phyloP scores from a whole-genome alignment of 257 asterid species.

The Nicotiana undulata region DNA sequence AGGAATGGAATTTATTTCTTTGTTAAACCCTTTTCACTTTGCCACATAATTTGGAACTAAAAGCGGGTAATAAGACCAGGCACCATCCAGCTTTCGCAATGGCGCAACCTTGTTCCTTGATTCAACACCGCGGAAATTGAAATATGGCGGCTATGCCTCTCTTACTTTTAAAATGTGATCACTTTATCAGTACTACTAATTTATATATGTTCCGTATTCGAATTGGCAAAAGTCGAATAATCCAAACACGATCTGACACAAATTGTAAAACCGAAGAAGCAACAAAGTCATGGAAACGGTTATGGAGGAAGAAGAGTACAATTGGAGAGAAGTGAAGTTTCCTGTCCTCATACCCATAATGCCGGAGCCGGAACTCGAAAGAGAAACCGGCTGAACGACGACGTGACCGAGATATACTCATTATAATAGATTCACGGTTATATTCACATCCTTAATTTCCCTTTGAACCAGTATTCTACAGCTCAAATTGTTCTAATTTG shows the following conservation, averaged over 20 bases:
- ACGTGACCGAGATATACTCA: slow-evolving; percentile 73
- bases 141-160: too few relatives aligned
- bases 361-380: slow-evolving; percentile 57
- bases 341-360: slow-evolving; percentile 54
- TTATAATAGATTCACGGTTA: slow-evolving; percentile 87
- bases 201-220: background rate
- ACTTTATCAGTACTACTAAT: too few relatives aligned
- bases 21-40: too few relatives aligned
- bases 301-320: slow-evolving; percentile 76
- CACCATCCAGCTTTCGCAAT: too few relatives aligned
- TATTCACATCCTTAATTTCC: background rate
- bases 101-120: too few relatives aligned
- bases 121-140: too few relatives aligned
- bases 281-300: slow-evolving; percentile 44
- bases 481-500: background rate
- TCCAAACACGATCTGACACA: background rate
- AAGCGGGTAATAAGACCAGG: too few relatives aligned
- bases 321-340: slow-evolving; percentile 66
- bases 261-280: background rate
- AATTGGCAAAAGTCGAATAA: background rate
- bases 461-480: background rate
- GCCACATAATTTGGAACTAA: too few relatives aligned
- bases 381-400: slow-evolving; percentile 75
- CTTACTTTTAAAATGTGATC: too few relatives aligned
- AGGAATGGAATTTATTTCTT: too few relatives aligned